These are phyloP conservation scores for Potentilla sterilis DNA, from an alignment of 306 rosid species.

Conservation along the genomic window DNA sequence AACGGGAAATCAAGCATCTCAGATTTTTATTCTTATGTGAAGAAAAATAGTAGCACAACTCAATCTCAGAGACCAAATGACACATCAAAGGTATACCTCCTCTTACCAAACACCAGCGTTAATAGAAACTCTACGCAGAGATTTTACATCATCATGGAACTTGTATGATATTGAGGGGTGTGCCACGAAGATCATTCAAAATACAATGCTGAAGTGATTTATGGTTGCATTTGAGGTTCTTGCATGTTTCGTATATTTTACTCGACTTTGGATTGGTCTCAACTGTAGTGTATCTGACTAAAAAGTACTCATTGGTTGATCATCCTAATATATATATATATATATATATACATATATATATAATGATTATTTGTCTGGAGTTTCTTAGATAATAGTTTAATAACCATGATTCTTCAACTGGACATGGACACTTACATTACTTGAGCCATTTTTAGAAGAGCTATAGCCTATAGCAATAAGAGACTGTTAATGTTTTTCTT, in stretches of 20 bases:
- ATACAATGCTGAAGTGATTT: constrained; percentile 16
- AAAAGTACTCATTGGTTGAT: no score
- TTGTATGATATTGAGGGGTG: constrained; percentile 1
- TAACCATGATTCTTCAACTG: not conserved
- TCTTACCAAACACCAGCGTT: constrained; percentile 9
- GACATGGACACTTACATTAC: not conserved
- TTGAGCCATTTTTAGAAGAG: not conserved
- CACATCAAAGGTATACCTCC: constrained; percentile 57
- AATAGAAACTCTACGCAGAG: not conserved
- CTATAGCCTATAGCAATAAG: not conserved
- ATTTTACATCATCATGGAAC: constrained; percentile 5
- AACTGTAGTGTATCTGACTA: not conserved
- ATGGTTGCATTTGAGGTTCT: constrained; percentile 4
- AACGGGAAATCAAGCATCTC: constrained; percentile 40
- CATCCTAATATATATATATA: no score
- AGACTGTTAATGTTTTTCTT: not conserved
- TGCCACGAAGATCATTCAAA: constrained; percentile 3
- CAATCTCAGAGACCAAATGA: constrained; percentile 46
- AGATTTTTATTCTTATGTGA: constrained; percentile 35
- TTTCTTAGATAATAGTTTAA: no score
- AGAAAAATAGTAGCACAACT: constrained; percentile 40
- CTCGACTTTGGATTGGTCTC: not conserved
- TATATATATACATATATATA: no score
- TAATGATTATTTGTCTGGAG: no score
- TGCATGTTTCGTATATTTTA: not conserved